Evolutionary conservation across 2,329 filamentous ascomycete genomes (phyloP), one percentile per base, ranked within the genome.

Genomic region (Diplocarpon rosae): DNA sequence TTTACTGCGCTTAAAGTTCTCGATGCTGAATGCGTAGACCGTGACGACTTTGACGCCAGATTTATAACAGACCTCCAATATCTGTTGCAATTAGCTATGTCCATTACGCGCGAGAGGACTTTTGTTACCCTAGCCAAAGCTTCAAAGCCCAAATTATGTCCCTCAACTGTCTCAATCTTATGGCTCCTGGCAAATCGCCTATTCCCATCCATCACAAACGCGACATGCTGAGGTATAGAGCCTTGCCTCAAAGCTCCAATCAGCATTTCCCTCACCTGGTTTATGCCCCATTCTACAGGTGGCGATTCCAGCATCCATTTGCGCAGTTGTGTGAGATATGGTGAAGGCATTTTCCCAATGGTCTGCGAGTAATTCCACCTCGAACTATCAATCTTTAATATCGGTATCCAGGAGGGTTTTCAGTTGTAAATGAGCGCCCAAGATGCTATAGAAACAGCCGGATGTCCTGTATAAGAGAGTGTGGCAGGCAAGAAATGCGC

Each of bases 121-220:
- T 24, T 24, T 4, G 7, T 43, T 69, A 90, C 87, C 61, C 83
- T 80, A 39, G 90, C 92, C 49, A 98, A 71, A 27, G 92, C 89
- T 67, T 98, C 92, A 58, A 96, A 98, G 2, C 92, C 92, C 56
- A 94, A 69, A 62, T 95, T 89, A 63, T 98, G 92, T 17, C 92
- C 92, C 66, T 98, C 90, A 29, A 96, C 81, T 0, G 89, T 95
- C 69, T 98, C 92, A 62, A 98, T 95, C 52, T 90, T 80, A 67
- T 92, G 87, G 51, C 75, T 84, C 50, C 85, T 76, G 12, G 92
- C 92, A 68, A 93, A 98, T 37, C 92, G 83, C 58, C 92, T 73
- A 66, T 98, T 98, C 45, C 92, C 92, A 63, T 98, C 92, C 92
- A 98, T 98, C 56, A 95, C 90, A 61, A 98, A 98, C n/a, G 92